phyloP scores from a whole-genome alignment of 2,329 filamentous ascomycete genomes.

The Aureobasidium vineae region DNA sequence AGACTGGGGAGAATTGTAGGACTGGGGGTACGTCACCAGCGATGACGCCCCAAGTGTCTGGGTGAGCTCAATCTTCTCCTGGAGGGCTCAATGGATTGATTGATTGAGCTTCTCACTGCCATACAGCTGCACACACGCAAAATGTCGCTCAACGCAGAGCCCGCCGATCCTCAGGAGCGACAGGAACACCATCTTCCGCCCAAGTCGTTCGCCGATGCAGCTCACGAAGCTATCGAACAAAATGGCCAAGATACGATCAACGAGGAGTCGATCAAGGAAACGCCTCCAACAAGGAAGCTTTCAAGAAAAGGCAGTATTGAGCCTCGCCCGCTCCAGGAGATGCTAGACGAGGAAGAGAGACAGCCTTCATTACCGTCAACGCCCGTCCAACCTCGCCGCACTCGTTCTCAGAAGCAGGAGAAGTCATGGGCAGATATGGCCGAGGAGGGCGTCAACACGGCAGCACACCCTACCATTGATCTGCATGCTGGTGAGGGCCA shows the following conservation, averaged over 20 bases:
- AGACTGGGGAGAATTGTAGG: background rate
- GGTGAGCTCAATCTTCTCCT: conserved; percentile 19
- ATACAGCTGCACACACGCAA: background rate
- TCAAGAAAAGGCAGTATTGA: conserved; percentile 34
- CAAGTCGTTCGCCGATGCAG: conserved; percentile 48
- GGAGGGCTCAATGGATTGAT: background rate
- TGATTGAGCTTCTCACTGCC: background rate
- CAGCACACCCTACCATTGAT: conserved; percentile 23
- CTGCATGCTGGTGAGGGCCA: conserved; percentile 27
- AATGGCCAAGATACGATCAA: conserved; percentile 29
- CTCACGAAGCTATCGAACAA: conserved; percentile 35
- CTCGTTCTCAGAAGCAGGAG: conserved; percentile 11
- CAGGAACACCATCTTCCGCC: conserved; percentile 41
- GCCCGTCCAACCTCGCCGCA: conserved; percentile 15
- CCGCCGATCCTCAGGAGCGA: conserved; percentile 43
- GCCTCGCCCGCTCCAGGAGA: conserved; percentile 37
- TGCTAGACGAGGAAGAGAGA: conserved; percentile 38
- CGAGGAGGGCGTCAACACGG: conserved; percentile 24
- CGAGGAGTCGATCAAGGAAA: conserved; percentile 39
- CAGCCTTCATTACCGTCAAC: conserved; percentile 30
- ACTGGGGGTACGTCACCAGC: conserved; percentile 2
- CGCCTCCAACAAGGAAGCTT: conserved; percentile 33
- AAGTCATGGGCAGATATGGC: conserved; percentile 44
- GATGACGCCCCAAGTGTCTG: conserved; percentile 9
- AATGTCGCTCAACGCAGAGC: conserved; percentile 35